Evolutionary conservation across 73 alveolate species (phyloP).

Genomic region (Urostyla sp.): DNA sequence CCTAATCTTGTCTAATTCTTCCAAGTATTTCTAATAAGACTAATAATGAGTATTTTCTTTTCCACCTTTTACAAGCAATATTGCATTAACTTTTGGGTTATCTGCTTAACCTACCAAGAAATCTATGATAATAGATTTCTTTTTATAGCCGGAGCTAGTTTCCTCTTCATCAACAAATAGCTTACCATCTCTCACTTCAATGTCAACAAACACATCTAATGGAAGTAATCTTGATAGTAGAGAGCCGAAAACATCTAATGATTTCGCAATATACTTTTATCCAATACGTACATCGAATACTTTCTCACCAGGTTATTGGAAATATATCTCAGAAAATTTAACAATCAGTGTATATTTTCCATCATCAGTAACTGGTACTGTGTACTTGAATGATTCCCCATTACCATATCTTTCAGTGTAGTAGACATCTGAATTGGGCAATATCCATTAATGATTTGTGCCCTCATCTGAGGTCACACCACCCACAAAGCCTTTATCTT

Average conservation of each 20-base stretch:
- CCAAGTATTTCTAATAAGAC: slow-evolving; percentile 61
- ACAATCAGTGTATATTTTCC: slow-evolving; percentile 75
- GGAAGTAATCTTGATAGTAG: slow-evolving; percentile 75
- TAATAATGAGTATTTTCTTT: slow-evolving; percentile 70
- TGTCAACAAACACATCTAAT: slow-evolving; percentile 76
- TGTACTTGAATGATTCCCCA: slow-evolving; percentile 64
- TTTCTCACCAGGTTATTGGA: slow-evolving; percentile 65
- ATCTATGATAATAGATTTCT: slow-evolving; percentile 67
- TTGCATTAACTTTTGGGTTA: slow-evolving; percentile 83
- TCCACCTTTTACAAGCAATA: slow-evolving; percentile 76
- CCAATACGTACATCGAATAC: slow-evolving; percentile 77
- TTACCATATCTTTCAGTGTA: slow-evolving; percentile 82
- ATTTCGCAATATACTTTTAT: slow-evolving; percentile 34
- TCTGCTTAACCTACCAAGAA: slow-evolving; percentile 78
- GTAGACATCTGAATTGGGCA: slow-evolving; percentile 61
- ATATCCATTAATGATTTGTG: slow-evolving; percentile 7
- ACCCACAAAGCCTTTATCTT: slow-evolving; percentile 51
- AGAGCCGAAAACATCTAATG: slow-evolving; percentile 72
- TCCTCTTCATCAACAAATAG: slow-evolving; percentile 53
- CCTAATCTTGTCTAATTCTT: slow-evolving; percentile 43
- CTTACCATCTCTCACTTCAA: slow-evolving; percentile 60
- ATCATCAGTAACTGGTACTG: slow-evolving; percentile 67
- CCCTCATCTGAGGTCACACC: slow-evolving; percentile 61
- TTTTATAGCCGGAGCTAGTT: slow-evolving; percentile 57
- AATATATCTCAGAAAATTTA: slow-evolving; percentile 80